Conservation (phyloP, 2,329 filamentous ascomycete genomes). For the Fusarium nygamai region DNA sequence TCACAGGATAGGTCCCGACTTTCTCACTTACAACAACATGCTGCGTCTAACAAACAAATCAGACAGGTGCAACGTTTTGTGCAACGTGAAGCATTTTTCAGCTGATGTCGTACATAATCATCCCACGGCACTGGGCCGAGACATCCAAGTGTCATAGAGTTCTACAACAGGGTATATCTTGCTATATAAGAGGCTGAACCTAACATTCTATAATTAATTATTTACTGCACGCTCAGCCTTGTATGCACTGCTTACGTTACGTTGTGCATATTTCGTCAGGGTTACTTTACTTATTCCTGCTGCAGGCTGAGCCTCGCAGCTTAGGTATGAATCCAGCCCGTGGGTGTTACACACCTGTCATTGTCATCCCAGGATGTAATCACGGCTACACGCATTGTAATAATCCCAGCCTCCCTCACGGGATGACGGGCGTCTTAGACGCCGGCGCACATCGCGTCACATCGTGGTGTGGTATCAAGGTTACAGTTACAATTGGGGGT, state of each 20-base stretch:
- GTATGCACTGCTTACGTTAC: constrained; percentile 26
- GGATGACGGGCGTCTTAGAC: constrained; percentile 24
- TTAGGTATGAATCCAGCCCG: constrained; percentile 26
- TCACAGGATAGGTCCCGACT: constrained; percentile 9
- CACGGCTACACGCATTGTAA: constrained; percentile 2
- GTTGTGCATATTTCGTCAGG: background rate
- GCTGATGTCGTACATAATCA: constrained; percentile 5
- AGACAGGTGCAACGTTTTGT: constrained; percentile 12
- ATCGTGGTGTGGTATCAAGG: constrained; percentile 2
- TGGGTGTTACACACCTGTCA: constrained; percentile 24
- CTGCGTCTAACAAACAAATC: constrained; percentile 18
- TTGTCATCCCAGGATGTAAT: constrained; percentile 3
- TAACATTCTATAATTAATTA: constrained; percentile 13
- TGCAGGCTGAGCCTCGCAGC: constrained; percentile 23
- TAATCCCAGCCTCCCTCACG: background rate
- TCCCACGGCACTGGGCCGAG: background rate
- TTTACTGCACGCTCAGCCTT: constrained; percentile 5
- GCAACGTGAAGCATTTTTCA: background rate
- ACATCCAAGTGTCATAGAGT: background rate
- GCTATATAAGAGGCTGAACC: background rate
- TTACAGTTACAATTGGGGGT: constrained; percentile 1
- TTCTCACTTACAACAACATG: background rate
- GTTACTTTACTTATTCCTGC: background rate
- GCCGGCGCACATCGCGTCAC: constrained; percentile 12
- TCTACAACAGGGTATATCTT: background rate